phyloP scores from a whole-genome alignment of 352 stramenopile species.

The Pythium biforme region DNA sequence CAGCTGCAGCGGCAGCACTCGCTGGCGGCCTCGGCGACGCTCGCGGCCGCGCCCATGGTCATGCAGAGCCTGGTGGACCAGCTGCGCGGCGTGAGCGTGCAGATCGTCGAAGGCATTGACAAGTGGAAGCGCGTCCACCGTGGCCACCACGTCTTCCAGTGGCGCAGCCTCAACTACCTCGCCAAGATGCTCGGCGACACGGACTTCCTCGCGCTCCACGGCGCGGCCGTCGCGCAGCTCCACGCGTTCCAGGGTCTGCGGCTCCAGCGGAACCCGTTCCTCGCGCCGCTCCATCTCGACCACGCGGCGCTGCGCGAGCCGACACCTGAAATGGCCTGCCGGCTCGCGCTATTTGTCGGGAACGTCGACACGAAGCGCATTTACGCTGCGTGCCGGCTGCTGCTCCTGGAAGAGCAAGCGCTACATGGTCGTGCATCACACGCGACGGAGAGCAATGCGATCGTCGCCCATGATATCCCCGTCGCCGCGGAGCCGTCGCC shows the following conservation, averaged over 20 bases:
- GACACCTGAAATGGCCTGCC: conserved; percentile 22
- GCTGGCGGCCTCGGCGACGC: conserved; percentile 22
- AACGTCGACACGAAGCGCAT: conserved; percentile 59
- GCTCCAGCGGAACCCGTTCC: conserved; percentile 65
- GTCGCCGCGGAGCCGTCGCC: neutral
- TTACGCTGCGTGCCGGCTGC: conserved; percentile 45
- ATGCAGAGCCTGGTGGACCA: conserved; percentile 65
- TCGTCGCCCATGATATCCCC: too few species aligned
- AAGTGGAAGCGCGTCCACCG: conserved; percentile 41
- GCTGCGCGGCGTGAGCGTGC: conserved; percentile 55
- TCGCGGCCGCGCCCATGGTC: conserved; percentile 49
- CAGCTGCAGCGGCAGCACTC: conserved; percentile 8
- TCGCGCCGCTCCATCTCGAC: conserved; percentile 55
- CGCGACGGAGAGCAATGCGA: too few species aligned
- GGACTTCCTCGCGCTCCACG: conserved; percentile 47
- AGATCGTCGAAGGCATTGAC: conserved; percentile 69
- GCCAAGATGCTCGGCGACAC: conserved; percentile 75
- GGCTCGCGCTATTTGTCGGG: conserved; percentile 45
- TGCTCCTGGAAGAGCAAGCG: conserved; percentile 43
- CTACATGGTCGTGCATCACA: conserved; percentile 13
- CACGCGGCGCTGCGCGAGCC: conserved; percentile 45
- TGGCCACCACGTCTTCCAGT: conserved; percentile 51
- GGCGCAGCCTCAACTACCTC: conserved; percentile 76
- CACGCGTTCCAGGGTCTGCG: conserved; percentile 46
- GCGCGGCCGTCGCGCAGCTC: conserved; percentile 27